These are phyloP conservation scores for Cyberlindnera euphorbiae DNA, from an alignment of 805 yeast species.

Conservation along the genomic window DNA sequence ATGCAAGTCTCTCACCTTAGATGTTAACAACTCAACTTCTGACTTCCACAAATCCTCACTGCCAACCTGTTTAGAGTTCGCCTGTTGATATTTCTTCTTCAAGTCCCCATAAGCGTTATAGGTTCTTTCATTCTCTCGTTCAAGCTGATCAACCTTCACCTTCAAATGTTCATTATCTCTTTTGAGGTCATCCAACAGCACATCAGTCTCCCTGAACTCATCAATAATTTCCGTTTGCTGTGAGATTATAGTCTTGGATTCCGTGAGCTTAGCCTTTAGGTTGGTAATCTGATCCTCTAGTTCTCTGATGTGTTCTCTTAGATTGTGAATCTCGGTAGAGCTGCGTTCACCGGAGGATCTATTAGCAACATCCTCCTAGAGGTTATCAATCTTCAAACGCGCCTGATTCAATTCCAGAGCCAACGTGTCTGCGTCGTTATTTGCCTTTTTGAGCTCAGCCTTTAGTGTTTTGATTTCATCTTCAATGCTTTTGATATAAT, in stretches of 20 bases:
- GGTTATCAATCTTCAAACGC: slow-evolving; percentile 5
- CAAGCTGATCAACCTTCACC: slow-evolving; percentile 25
- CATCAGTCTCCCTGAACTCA: slow-evolving; percentile 21
- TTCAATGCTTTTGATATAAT: slow-evolving; percentile 6
- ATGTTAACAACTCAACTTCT: slow-evolving; percentile 23
- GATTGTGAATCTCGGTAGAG: slow-evolving; percentile 8
- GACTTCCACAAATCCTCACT: slow-evolving; percentile 26
- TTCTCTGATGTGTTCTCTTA: slow-evolving; percentile 10
- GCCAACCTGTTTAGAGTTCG: slow-evolving; percentile 1
- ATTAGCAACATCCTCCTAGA: slow-evolving; percentile 11
- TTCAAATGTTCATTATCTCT: slow-evolving; percentile 12
- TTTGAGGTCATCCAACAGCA: slow-evolving; percentile 15
- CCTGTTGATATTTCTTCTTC: slow-evolving; percentile 13
- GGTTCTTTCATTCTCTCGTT: slow-evolving; percentile 30
- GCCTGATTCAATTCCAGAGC: slow-evolving; percentile 1
- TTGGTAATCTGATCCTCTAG: slow-evolving; percentile 15
- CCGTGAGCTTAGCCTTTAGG: slow-evolving; percentile 14
- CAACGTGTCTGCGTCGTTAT: slow-evolving; percentile 3
- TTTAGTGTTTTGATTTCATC: slow-evolving; percentile 4
- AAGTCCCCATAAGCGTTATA: slow-evolving; percentile 20
- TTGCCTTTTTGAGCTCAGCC: slow-evolving; percentile 3
- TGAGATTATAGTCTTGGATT: slow-evolving; percentile 20
- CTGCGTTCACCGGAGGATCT: slow-evolving; percentile 9
- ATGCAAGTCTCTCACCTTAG: slow-evolving; percentile 33
- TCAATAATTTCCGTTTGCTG: slow-evolving; percentile 21